Conservation (phyloP, 1,139 yeast species). For the Protomyces gravidus region DNA sequence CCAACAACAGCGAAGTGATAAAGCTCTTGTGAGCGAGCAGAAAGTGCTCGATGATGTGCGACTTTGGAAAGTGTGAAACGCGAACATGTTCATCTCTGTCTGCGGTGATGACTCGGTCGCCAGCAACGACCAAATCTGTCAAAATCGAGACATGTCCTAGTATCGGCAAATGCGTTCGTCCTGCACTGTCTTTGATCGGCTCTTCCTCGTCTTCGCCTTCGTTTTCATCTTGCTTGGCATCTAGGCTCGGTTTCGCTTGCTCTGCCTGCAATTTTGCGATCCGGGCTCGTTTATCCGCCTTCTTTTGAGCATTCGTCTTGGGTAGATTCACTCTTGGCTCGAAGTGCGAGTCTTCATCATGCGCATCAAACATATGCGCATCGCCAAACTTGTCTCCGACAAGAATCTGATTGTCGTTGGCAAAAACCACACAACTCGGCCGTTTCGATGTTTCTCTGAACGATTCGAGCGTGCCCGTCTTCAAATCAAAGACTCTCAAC, state of each 20-base stretch:
- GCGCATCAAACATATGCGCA: slow-evolving; percentile 54
- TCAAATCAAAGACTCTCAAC: slow-evolving; percentile 15
- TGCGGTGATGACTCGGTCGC: slow-evolving; percentile 62
- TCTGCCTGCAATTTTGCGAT: slow-evolving; percentile 37
- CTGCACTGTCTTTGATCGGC: neutral
- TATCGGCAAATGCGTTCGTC: slow-evolving; percentile 54
- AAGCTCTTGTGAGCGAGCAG: slow-evolving; percentile 80
- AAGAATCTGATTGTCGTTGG: slow-evolving; percentile 50
- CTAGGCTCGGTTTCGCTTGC: slow-evolving; percentile 3
- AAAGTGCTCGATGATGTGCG: slow-evolving; percentile 74
- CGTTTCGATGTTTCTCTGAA: slow-evolving; percentile 71
- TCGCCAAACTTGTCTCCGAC: slow-evolving; percentile 98
- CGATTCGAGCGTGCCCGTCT: slow-evolving; percentile 35
- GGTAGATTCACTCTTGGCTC: slow-evolving; percentile 33
- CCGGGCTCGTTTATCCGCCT: slow-evolving; percentile 35
- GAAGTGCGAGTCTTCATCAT: neutral
- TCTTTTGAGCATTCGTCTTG: slow-evolving; percentile 36
- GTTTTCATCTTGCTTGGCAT: neutral
- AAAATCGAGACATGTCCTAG: slow-evolving; percentile 97
- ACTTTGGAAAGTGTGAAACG: slow-evolving; percentile 74
- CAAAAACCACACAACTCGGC: slow-evolving; percentile 69
- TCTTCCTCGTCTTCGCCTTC: slow-evolving; percentile 30
- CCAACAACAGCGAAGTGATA: slow-evolving; percentile 55
- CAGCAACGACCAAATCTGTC: slow-evolving; percentile 57
- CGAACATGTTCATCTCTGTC: slow-evolving; percentile 97